Evolutionary conservation across 2,329 filamentous ascomycete genomes (phyloP).

Genomic region (Monosporascus sp.): DNA sequence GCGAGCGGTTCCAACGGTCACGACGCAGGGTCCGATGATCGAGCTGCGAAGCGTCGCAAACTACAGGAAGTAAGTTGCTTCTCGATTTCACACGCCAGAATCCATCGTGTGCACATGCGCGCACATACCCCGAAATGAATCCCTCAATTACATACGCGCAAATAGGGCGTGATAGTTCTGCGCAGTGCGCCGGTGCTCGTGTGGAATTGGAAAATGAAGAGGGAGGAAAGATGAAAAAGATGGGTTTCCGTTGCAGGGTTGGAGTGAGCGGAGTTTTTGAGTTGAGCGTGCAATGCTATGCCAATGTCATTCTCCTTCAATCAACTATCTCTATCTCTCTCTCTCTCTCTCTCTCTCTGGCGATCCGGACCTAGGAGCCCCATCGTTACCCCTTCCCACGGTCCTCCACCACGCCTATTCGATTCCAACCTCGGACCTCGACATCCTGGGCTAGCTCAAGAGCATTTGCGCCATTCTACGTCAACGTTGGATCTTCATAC

Average conservation of each 20-base stretch:
- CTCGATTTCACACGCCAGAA: too few relatives aligned
- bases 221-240: neutral
- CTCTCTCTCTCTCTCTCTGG: neutral
- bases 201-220: too few relatives aligned
- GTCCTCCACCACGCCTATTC: too few relatives aligned
- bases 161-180: too few relatives aligned
- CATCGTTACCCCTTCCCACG: too few relatives aligned
- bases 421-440: too few relatives aligned
- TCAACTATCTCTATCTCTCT: neutral
- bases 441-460: too few relatives aligned
- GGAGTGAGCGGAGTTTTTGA: neutral
- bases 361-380: neutral
- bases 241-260: constrained; percentile 5
- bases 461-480: too few relatives aligned
- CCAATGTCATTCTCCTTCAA: constrained; percentile 6
- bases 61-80: constrained; percentile 40
- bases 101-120: too few relatives aligned
- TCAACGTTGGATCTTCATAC: constrained; percentile 1
- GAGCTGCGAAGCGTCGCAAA: constrained; percentile 52
- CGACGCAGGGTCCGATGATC: constrained; percentile 41
- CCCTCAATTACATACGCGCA: too few relatives aligned
- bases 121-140: too few relatives aligned
- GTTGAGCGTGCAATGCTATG: constrained; percentile 8
- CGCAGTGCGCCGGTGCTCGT: too few relatives aligned
- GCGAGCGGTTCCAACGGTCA: constrained; percentile 39